Evolutionary conservation across 2,329 filamentous ascomycete species (phyloP), one percentile per base, ranked within the genome.

Genomic region (Fonsecaea multimorphosa): DNA sequence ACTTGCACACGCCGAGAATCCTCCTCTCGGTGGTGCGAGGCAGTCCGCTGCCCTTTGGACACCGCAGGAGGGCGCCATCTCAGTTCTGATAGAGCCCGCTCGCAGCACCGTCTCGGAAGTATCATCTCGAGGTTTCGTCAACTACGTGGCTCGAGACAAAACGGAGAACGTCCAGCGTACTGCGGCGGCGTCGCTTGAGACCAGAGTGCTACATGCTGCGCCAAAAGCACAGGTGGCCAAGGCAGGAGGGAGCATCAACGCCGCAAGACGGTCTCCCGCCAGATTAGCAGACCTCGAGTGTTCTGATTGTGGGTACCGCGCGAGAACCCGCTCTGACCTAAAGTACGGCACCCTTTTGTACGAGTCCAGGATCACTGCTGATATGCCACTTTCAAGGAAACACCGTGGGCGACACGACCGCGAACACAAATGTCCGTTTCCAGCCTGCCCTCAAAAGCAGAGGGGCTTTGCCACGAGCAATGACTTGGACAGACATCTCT

Each of bases 381-480:
- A n/a, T 24, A 16, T 12, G 27, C 53, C 49, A 27, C 19, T 6
- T 27, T 67, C 74, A 64, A 96, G 92, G 65, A 96, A 96, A 76
- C 92, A 96, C 72, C 77, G 82, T 54, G 82, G 88, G 19, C 87
- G 88, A 56, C 92, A 96, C 75, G 81, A 78, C 1, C 93, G 90
- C 70, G 86, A 87, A 0, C 87, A 84, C 74, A 83, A 78, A 64
- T 97, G 93, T 73, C 73, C 82, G 2, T 77, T 86, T 27, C 69
- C 75, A 0, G 79, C 79, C 4, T 96, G 92, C 75, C 70, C 74
- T 29, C 83, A 87, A 11, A 71, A 66, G n/a, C 79, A 76, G 5
- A 82, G 86, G 67, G 92, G 91, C 0, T 97, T 96, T 72, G 88
- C 89, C 19, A 96, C 92, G 0, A 77, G 80, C 22, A 96, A 96